These are phyloP conservation scores for Periconia sp. DNA, from an alignment of 2,329 filamentous ascomycete species.

Conservation along the genomic window DNA sequence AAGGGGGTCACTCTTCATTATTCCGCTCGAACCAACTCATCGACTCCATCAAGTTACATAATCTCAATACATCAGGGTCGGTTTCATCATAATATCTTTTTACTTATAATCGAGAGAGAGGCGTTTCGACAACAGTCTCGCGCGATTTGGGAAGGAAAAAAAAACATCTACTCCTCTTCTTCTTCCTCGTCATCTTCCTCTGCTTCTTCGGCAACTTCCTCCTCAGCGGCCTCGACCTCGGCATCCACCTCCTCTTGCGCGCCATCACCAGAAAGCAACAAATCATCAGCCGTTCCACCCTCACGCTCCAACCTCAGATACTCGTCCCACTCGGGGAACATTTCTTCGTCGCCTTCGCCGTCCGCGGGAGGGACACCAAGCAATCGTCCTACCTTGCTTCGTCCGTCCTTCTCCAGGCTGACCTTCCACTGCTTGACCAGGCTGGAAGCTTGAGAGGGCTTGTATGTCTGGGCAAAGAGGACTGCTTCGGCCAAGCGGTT, in stretches of 20 bases:
- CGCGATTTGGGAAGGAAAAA: not conserved
- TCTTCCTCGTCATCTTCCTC: conserved; percentile 23
- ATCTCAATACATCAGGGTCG: no score
- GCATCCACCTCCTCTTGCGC: conserved; percentile 36
- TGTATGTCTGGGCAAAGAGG: conserved; percentile 93
- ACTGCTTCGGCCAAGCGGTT: conserved; percentile 82
- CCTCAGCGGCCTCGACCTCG: conserved; percentile 35
- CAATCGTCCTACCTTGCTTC: conserved; percentile 79
- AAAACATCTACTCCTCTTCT: not conserved
- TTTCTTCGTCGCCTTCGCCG: conserved; percentile 65
- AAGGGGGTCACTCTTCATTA: no score
- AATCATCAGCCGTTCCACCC: conserved; percentile 54
- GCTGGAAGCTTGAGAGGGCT: conserved; percentile 71
- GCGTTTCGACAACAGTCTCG: not conserved
- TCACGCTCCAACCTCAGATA: conserved; percentile 80
- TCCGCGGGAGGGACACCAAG: conserved; percentile 76
- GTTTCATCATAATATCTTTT: not conserved
- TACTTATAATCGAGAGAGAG: not conserved
- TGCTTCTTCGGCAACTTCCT: conserved; percentile 23
- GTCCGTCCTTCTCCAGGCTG: conserved; percentile 79
- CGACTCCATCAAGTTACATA: no score
- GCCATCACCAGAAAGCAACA: conserved; percentile 21
- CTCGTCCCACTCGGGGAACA: conserved; percentile 97
- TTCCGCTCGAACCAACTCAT: no score
- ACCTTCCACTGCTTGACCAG: conserved; percentile 81